phyloP scores from a whole-genome alignment of 345 rosid genomes.

The Atalantia buxifolia region DNA sequence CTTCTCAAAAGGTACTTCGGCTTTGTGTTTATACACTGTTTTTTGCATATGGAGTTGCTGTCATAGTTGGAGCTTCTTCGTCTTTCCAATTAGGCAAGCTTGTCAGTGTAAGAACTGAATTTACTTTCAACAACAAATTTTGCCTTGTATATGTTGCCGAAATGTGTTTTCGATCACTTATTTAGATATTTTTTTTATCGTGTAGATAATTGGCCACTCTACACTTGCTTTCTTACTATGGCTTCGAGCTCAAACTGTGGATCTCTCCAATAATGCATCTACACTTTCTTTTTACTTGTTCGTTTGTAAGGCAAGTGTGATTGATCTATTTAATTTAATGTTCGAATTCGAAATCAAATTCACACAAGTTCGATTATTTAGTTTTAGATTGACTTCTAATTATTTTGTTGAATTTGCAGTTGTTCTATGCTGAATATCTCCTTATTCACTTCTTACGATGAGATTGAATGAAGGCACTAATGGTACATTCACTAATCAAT shows the following conservation, averaged over 20 bases:
- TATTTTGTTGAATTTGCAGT: constrained; percentile 16
- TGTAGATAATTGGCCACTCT: constrained; percentile 27
- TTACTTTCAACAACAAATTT: too few relatives aligned
- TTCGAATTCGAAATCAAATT: too few relatives aligned
- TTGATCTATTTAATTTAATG: too few relatives aligned
- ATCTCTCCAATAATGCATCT: constrained; percentile 19
- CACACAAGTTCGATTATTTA: background rate
- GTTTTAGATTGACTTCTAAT: background rate
- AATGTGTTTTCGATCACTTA: background rate
- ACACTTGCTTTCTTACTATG: constrained; percentile 18
- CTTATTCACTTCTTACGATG: constrained; percentile 31
- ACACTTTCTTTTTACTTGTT: constrained; percentile 28
- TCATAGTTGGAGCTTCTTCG: constrained; percentile 25
- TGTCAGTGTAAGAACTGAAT: constrained; percentile 15
- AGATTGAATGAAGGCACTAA: background rate
- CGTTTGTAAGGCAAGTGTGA: constrained; percentile 25
- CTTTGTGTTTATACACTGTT: constrained; percentile 25
- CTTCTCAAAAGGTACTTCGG: constrained; percentile 23
- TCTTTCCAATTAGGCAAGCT: constrained; percentile 15
- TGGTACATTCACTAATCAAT: too few relatives aligned
- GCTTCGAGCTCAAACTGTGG: constrained; percentile 24
- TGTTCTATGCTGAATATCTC: constrained; percentile 29
- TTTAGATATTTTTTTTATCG: background rate
- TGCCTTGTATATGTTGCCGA: background rate
- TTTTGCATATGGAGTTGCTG: constrained; percentile 25